These are phyloP conservation scores for Ceratobasidium sp. DNA, from an alignment of 1,284 basidiomycete genomes.

Conservation along the genomic window DNA sequence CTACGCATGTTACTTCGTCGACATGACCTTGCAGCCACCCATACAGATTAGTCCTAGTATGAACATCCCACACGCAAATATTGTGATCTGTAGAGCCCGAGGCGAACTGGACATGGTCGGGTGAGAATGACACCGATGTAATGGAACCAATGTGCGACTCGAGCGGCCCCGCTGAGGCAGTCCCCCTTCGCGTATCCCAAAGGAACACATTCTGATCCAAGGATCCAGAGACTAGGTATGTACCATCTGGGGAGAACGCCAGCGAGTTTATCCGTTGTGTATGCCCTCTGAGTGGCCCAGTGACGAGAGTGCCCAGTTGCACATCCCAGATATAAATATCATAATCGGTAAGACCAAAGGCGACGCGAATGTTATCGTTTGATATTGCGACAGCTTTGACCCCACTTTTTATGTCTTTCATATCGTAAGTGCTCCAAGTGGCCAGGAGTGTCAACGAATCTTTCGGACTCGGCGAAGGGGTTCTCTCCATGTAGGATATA, in stretches of 20 bases:
- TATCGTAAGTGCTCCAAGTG: too few relatives aligned
- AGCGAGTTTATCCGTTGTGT: constrained; percentile 3
- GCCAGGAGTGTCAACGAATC: too few relatives aligned
- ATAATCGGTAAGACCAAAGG: too few relatives aligned
- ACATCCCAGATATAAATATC: too few relatives aligned
- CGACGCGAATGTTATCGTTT: too few relatives aligned
- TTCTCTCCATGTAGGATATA: too few relatives aligned
- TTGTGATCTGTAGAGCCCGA: background rate
- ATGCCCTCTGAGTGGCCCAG: background rate
- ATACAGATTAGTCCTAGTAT: background rate
- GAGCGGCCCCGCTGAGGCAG: background rate
- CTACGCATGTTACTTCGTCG: constrained; percentile 8
- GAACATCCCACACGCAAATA: constrained; percentile 22
- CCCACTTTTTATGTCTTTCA: too few relatives aligned
- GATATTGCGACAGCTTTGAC: too few relatives aligned
- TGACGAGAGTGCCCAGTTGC: too few relatives aligned
- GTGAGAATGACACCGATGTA: constrained; percentile 6
- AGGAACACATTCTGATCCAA: constrained; percentile 9
- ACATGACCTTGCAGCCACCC: background rate
- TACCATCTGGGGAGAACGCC: constrained; percentile 25
- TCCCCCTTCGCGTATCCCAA: constrained; percentile 33
- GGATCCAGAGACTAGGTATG: constrained; percentile 24
- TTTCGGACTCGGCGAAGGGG: too few relatives aligned
- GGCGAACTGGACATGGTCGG: background rate
- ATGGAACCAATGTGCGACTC: constrained; percentile 9